Conservation (phyloP, 768 basidiomycete species). For the Daedalea quercina region DNA sequence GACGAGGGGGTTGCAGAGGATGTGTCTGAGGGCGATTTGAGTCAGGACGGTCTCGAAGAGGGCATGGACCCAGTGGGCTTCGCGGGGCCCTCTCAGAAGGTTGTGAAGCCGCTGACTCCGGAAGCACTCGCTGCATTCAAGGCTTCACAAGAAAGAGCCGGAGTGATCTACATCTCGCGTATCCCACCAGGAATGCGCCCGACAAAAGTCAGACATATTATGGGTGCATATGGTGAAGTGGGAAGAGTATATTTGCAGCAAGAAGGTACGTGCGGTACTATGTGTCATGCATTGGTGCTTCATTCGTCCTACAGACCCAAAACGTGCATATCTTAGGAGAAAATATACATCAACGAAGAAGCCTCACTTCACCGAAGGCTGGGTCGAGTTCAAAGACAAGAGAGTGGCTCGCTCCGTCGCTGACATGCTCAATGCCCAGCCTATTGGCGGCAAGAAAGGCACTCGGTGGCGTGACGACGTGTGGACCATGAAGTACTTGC, state of each 20-base stretch:
- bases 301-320: slow-evolving; percentile 50
- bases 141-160: slow-evolving; percentile 66
- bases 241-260: slow-evolving; percentile 90
- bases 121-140: slow-evolving; percentile 75
- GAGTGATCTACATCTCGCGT: slow-evolving; percentile 90
- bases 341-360: slow-evolving; percentile 83
- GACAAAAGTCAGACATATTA: slow-evolving; percentile 88
- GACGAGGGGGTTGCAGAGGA: background rate
- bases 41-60: slow-evolving; percentile 28
- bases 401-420: slow-evolving; percentile 84
- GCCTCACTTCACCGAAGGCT: slow-evolving; percentile 89
- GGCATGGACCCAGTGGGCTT: slow-evolving; percentile 59
- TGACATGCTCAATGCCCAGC: slow-evolving; percentile 92
- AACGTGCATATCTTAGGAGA: slow-evolving; percentile 76
- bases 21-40: slow-evolving; percentile 7
- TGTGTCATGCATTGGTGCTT: background rate
- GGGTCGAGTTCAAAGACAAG: slow-evolving; percentile 98
- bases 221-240: slow-evolving; percentile 84
- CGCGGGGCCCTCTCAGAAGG: slow-evolving; percentile 46
- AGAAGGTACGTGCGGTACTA: slow-evolving; percentile 54
- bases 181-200: slow-evolving; percentile 99
- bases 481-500: slow-evolving; percentile 99
- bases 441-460: slow-evolving; percentile 91
- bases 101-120: slow-evolving; percentile 65
- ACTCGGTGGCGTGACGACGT: slow-evolving; percentile 92